A percentile compares a stretch with the other conserved stretches of the same genome.
These are phyloP conservation scores for Artemisia annua DNA, from an alignment of 129 eudicot species.

Conservation along the genomic window DNA sequence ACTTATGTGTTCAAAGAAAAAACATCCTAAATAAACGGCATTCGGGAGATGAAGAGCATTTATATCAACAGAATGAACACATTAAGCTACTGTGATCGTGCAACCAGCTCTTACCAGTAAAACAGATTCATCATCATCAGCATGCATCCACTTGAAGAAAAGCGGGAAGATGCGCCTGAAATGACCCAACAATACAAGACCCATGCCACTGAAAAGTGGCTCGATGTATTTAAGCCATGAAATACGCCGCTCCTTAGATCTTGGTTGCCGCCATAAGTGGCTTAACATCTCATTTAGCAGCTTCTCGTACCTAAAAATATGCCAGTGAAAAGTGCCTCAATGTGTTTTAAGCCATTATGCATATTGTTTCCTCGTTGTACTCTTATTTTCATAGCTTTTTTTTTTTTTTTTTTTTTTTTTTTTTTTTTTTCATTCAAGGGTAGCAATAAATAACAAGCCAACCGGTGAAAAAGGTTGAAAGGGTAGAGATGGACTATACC, in stretches of 20 bases:
- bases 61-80: neutral
- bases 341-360: neutral
- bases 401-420: neutral
- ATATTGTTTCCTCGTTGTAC: neutral
- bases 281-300: slow-evolving; percentile 83
- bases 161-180: slow-evolving; percentile 90
- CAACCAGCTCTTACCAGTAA: slow-evolving; percentile 52
- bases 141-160: slow-evolving; percentile 89
- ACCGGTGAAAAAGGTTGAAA: neutral
- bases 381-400: neutral
- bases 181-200: slow-evolving; percentile 80
- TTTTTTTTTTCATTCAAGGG: neutral
- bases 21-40: neutral
- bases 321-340: neutral
- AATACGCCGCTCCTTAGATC: slow-evolving; percentile 75
- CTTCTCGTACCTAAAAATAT: slow-evolving; percentile 67
- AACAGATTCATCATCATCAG: slow-evolving; percentile 82
- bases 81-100: neutral
- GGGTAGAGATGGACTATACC: slow-evolving; percentile 39
- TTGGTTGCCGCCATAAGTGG: slow-evolving; percentile 87
- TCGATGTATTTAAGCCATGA: slow-evolving; percentile 60
- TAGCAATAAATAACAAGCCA: neutral
- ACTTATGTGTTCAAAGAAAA: neutral
- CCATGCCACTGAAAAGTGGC: slow-evolving; percentile 61
- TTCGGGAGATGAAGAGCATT: neutral